Evolutionary conservation across 768 basidiomycete genomes (phyloP).

Genomic region (Dacryopinax spathularia): DNA sequence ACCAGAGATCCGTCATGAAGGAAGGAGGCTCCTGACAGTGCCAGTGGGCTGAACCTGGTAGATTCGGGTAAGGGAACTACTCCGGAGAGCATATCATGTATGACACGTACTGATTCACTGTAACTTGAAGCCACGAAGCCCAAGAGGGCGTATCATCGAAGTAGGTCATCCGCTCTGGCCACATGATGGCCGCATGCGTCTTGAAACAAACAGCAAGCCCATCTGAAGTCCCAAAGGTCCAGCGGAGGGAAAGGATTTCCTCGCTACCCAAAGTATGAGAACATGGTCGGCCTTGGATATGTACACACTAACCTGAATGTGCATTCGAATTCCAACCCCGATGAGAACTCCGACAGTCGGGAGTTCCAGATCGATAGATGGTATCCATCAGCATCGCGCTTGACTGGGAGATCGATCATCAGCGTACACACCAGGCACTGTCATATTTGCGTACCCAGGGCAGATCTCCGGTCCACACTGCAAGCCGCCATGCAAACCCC

Average conservation of each 20-base stretch:
- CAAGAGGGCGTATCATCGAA: slow-evolving; percentile 71
- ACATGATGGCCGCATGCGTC: slow-evolving; percentile 69
- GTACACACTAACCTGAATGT: slow-evolving; percentile 41
- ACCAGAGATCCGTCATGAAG: slow-evolving; percentile 68
- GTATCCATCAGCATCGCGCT: slow-evolving; percentile 42
- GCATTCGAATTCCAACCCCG: slow-evolving; percentile 62
- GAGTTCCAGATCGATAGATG: slow-evolving; percentile 96
- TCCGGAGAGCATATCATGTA: not conserved
- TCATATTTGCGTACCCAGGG: slow-evolving; percentile 44
- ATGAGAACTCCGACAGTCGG: slow-evolving; percentile 81
- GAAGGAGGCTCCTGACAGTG: not conserved
- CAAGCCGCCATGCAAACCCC: slow-evolving; percentile 61
- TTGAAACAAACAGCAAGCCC: slow-evolving; percentile 75
- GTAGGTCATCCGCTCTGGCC: slow-evolving; percentile 84
- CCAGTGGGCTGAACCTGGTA: not conserved
- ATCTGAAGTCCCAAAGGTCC: slow-evolving; percentile 74
- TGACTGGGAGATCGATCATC: slow-evolving; percentile 33
- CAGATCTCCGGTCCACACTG: slow-evolving; percentile 85
- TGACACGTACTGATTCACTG: not conserved
- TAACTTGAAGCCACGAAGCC: slow-evolving; percentile 36
- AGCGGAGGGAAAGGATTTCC: slow-evolving; percentile 64
- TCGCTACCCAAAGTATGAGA: slow-evolving; percentile 13
- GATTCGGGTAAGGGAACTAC: not conserved
- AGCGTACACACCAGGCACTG: not conserved
- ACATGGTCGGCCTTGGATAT: not conserved